A percentile compares a stretch with the other conserved stretches of the same genome.
Evolutionary conservation across 202 grass and related monocot species (phyloP).

Genomic region (Schoenoplectus tabernaemontani): DNA sequence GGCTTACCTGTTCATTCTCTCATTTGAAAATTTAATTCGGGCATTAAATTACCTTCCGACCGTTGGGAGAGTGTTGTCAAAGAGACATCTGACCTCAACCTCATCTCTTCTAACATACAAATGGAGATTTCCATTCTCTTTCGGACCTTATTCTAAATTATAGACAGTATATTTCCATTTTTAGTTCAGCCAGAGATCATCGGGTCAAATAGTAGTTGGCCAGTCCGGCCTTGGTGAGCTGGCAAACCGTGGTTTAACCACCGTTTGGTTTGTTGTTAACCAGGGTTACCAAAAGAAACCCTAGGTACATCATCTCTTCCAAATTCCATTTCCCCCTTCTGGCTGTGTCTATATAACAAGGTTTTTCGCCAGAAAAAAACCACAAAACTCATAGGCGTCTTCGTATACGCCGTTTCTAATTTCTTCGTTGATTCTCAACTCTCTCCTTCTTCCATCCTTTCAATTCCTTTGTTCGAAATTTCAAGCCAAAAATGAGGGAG

Average conservation of each 20-base stretch:
- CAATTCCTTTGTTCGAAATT: background rate
- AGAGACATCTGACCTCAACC: no score
- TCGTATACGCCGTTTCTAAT: constrained; percentile 49
- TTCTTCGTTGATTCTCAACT: background rate
- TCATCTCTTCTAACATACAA: no score
- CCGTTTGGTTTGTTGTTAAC: background rate
- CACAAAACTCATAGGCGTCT: constrained; percentile 44
- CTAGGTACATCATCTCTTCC: background rate
- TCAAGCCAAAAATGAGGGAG: constrained; percentile 57
- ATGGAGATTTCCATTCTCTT: background rate
- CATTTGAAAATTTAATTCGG: constrained; percentile 10
- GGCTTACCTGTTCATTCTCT: background rate
- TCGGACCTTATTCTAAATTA: background rate
- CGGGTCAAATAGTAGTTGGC: background rate
- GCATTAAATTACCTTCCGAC: background rate
- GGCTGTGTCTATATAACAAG: constrained; percentile 6
- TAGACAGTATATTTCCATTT: background rate
- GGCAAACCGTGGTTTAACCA: constrained; percentile 19
- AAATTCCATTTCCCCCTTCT: background rate
- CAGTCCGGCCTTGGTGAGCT: background rate
- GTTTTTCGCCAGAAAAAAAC: background rate
- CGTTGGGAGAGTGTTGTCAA: no score
- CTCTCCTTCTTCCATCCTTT: background rate
- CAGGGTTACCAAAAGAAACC: constrained; percentile 19
- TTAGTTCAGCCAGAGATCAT: background rate